Evolutionary conservation across 306 rosid species (phyloP).

Genomic region (Pachyrhizus erosus): DNA sequence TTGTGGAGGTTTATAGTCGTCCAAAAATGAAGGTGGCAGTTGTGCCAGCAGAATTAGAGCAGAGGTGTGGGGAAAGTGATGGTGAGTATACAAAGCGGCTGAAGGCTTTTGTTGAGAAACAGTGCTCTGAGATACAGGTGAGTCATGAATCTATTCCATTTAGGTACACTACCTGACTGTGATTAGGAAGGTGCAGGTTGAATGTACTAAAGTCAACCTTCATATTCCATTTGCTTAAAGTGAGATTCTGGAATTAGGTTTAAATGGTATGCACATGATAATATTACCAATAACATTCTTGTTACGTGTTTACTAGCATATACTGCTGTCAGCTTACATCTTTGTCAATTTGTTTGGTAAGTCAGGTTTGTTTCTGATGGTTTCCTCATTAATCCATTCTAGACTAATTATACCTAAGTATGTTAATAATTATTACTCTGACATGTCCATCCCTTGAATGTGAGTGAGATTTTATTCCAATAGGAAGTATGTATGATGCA

Average conservation of each 20-base stretch:
- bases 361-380: slow-evolving; percentile 18
- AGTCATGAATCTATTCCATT: slow-evolving; percentile 32
- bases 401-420: neutral
- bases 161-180: neutral
- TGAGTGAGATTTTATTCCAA: slow-evolving; percentile 22
- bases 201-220: slow-evolving; percentile 15
- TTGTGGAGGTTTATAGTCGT: slow-evolving; percentile 80
- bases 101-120: slow-evolving; percentile 85
- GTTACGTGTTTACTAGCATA: slow-evolving; percentile 14
- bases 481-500: slow-evolving; percentile 8
- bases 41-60: slow-evolving; percentile 94
- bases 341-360: neutral
- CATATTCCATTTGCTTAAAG: slow-evolving; percentile 3
- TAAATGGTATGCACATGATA: neutral
- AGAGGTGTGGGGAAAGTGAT: slow-evolving; percentile 78
- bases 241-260: slow-evolving; percentile 31
- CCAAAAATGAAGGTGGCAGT: slow-evolving; percentile 89
- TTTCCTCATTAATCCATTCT: slow-evolving; percentile 1
- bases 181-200: slow-evolving; percentile 14
- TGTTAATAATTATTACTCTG: slow-evolving; percentile 1
- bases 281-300: slow-evolving; percentile 17
- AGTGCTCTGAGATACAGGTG: slow-evolving; percentile 91
- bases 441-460: neutral
- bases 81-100: slow-evolving; percentile 83
- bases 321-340: neutral